Evolutionary conservation across 495 filamentous ascomycete species (phyloP), one percentile per base, ranked within the genome.

Genomic region (Hypoxylon trugodes): DNA sequence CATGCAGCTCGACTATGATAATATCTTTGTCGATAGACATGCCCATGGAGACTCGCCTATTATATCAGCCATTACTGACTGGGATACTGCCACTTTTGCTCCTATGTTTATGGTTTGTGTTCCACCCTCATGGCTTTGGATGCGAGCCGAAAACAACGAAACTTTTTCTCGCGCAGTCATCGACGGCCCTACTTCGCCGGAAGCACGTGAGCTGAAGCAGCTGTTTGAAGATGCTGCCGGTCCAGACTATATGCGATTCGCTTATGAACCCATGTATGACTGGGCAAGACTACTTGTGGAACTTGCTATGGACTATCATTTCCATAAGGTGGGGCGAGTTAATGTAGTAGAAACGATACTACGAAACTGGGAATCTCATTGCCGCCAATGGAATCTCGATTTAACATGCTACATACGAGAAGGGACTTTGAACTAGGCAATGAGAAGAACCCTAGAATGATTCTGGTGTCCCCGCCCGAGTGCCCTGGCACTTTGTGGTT

Each of bases 161-260:
- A 10, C 9, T n/a, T n/a, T n/a, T n/a, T n/a, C n/a, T n/a, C n/a
- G 33, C 2, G 22, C 16, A 16, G 33, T 24, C 9, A 25, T 35
- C 2, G 8, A 48, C 4, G 26, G 13, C 9, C 49, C 49, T 6
- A 24, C 35, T 3, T 41, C 49, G 2, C 40, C 15, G 1, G 36
- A 55, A 42, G 24, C 3, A n/a, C 16, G 28, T 0, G 12, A 55
- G 24, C 22, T 79, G 36, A 80, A 82, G 72, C 77, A 71, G 71
- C 74, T 80, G 2, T 57, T 83, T 25, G 75, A 75, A 9, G 58
- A 73, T 6, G 61, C 69, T 30, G 61, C 65, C 16, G 70, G 73
- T 3, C 30, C n/a, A 4, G 25, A 58, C 0, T 73, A 58, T 37
- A 13, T 49, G 7, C 50, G 25, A 1, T 68, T 68, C 35, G 64